These are phyloP conservation scores for Isabelozyma heimii DNA, from an alignment of 805 yeast species.

Conservation along the genomic window DNA sequence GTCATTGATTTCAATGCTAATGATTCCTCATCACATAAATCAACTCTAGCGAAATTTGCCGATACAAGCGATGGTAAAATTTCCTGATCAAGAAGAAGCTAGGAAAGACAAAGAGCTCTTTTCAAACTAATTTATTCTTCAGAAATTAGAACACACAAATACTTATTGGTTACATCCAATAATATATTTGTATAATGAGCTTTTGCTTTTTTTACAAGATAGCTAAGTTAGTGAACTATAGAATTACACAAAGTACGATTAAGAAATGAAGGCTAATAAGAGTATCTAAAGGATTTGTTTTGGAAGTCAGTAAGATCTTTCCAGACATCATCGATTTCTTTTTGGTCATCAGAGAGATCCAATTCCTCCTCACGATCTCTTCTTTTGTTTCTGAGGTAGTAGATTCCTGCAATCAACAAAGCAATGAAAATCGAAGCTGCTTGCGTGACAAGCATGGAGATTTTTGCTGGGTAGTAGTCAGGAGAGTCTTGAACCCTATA, in stretches of 20 bases:
- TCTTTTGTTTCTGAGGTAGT: conserved; percentile 4
- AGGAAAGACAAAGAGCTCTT: no score
- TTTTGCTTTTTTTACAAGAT: neutral
- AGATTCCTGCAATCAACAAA: conserved; percentile 7
- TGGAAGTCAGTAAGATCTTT: conserved; percentile 12
- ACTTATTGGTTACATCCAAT: no score
- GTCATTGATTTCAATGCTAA: no score
- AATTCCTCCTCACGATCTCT: conserved; percentile 4
- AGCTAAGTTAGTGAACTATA: neutral
- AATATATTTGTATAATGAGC: no score
- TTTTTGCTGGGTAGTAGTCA: conserved; percentile 10
- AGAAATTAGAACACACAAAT: neutral
- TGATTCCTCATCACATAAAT: no score
- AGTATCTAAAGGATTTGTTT: conserved; percentile 11
- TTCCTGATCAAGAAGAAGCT: no score
- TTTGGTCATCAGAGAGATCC: conserved; percentile 1
- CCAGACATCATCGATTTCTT: conserved; percentile 6
- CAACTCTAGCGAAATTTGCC: no score
- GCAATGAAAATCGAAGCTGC: conserved; percentile 9
- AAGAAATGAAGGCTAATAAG: conserved; percentile 2
- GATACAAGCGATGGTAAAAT: no score
- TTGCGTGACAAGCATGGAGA: conserved; percentile 12
- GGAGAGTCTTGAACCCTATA: conserved; percentile 10
- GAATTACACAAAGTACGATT: no score
- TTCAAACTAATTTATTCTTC: no score